Evolutionary conservation across 345 rosid species (phyloP).

Genomic region (Tarenaya hassleriana): DNA sequence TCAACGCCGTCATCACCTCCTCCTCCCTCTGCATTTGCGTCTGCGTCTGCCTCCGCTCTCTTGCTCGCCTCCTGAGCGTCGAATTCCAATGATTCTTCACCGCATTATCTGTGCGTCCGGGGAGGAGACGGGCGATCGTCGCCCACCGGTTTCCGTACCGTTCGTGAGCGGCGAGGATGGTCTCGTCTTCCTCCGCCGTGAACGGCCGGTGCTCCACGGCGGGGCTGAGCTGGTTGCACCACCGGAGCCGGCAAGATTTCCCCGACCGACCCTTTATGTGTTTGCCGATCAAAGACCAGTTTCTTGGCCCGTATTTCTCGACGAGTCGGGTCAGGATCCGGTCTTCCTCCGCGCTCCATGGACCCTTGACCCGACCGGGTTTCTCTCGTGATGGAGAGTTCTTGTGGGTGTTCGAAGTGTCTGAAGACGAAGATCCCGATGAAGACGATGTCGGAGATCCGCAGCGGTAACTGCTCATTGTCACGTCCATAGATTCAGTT

Average conservation of each 20-base stretch:
- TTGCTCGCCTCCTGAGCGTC: slow-evolving; percentile 44
- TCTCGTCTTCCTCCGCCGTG: slow-evolving; percentile 44
- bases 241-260: slow-evolving; percentile 49
- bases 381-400: slow-evolving; percentile 17
- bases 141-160: slow-evolving; percentile 58
- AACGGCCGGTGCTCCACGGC: slow-evolving; percentile 52
- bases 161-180: slow-evolving; percentile 53
- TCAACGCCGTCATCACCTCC: slow-evolving; percentile 57
- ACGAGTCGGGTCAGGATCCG: slow-evolving; percentile 48
- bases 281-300: slow-evolving; percentile 53
- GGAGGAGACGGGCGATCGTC: slow-evolving; percentile 51
- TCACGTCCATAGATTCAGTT: slow-evolving; percentile 25
- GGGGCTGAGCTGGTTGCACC: slow-evolving; percentile 59
- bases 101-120: slow-evolving; percentile 57
- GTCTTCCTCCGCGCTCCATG: slow-evolving; percentile 74
- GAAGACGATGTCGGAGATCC: slow-evolving; percentile 21
- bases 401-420: slow-evolving; percentile 30
- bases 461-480: slow-evolving; percentile 31
- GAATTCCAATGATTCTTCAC: slow-evolving; percentile 69
- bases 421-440: slow-evolving; percentile 49
- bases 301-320: slow-evolving; percentile 45
- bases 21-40: slow-evolving; percentile 28
- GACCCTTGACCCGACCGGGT: slow-evolving; percentile 48
- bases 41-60: slow-evolving; percentile 22
- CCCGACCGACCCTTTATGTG: slow-evolving; percentile 52